Evolutionary conservation across 208 protist genomes (phyloP).

Genomic region (Trypanosoma avium): DNA sequence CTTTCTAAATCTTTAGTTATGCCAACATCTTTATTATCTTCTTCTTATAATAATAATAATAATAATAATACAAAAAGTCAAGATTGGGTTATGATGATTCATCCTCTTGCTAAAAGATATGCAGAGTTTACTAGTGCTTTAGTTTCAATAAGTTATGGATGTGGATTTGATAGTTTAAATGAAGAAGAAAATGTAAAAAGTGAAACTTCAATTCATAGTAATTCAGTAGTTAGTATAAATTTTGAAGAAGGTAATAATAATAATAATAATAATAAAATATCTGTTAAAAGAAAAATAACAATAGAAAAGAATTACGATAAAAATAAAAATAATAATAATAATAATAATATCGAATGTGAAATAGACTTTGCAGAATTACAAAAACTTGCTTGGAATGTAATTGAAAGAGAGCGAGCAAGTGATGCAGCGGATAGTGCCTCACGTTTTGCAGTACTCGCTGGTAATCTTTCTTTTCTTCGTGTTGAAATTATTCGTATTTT

Average conservation of each 20-base stretch:
- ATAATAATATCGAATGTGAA: background rate
- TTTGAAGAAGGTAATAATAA: no score
- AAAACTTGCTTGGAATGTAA: conserved; percentile 42
- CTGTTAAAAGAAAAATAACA: background rate
- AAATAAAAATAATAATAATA: background rate
- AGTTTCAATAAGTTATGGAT: conserved; percentile 35
- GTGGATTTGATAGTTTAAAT: no score
- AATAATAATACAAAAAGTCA: background rate
- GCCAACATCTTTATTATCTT: background rate
- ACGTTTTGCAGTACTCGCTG: conserved; percentile 59
- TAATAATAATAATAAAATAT: background rate
- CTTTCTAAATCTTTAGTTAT: conserved; percentile 11
- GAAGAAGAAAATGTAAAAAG: no score
- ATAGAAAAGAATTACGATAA: background rate
- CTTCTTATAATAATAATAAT: background rate
- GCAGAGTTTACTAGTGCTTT: conserved; percentile 38
- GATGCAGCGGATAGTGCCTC: conserved; percentile 57
- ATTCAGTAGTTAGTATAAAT: no score
- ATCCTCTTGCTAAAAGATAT: conserved; percentile 48
- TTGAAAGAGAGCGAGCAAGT: conserved; percentile 55
- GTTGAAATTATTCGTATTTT: conserved; percentile 64
- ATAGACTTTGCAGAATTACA: conserved; percentile 31
- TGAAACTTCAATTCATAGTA: no score
- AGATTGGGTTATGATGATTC: conserved; percentile 31
- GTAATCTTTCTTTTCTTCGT: conserved; percentile 68